A percentile compares a stretch with the other conserved stretches of the same genome.
Conservation (phyloP, 441 rosid genomes). For the Daphne laureola region DNA sequence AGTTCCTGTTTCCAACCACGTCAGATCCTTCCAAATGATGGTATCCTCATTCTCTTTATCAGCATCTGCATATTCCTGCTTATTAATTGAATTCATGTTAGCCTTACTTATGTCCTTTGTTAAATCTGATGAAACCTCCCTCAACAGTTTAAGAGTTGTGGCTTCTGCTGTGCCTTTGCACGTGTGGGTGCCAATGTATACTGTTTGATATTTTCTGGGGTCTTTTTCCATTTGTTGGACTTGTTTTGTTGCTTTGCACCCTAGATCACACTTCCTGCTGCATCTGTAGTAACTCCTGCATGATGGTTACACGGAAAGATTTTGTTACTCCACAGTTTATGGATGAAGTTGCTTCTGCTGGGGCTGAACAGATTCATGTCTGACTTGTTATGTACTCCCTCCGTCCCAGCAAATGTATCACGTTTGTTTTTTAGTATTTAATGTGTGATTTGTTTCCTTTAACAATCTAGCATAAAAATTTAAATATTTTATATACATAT, state of each 20-base stretch:
- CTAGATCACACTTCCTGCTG: conserved; percentile 54
- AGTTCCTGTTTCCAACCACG: conserved; percentile 9
- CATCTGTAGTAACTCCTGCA: conserved; percentile 81
- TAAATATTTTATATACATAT: too few species aligned
- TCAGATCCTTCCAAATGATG: conserved; percentile 25
- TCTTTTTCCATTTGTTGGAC: conserved; percentile 56
- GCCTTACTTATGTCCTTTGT: too few species aligned
- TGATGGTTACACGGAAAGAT: not conserved
- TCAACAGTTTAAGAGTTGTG: not conserved
- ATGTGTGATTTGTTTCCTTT: too few species aligned
- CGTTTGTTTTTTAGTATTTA: too few species aligned
- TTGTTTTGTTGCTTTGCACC: conserved; percentile 68
- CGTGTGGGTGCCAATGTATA: conserved; percentile 55
- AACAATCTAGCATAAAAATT: too few species aligned
- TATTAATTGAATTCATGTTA: not conserved
- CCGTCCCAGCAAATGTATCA: too few species aligned
- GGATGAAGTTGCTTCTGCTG: too few species aligned
- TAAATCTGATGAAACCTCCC: too few species aligned
- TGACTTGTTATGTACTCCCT: too few species aligned
- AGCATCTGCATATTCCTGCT: conserved; percentile 23
- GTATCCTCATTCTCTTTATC: conserved; percentile 20
- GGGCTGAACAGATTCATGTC: too few species aligned
- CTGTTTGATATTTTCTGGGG: conserved; percentile 36
- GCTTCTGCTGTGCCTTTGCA: conserved; percentile 25
- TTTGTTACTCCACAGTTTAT: too few species aligned